Conservation (phyloP, 306 rosid genomes). For the Delonix regia region DNA sequence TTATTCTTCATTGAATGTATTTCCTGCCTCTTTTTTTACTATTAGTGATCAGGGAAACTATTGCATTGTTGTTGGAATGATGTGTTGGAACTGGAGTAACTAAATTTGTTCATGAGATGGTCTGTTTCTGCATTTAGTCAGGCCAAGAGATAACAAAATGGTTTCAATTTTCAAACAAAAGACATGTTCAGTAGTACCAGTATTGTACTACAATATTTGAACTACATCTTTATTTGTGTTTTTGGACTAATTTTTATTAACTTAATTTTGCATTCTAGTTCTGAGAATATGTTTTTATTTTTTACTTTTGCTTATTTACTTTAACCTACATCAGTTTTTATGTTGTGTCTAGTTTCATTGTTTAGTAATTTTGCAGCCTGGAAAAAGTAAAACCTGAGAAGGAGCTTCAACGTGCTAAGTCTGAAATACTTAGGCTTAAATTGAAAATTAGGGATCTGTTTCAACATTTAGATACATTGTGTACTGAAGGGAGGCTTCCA, state of each 20-base stretch:
- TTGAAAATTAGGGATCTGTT: conserved; percentile 92
- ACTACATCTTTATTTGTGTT: conserved; percentile 22
- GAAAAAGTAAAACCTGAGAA: conserved; percentile 95
- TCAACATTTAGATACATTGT: conserved; percentile 76
- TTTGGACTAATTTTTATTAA: neutral
- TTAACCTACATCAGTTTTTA: neutral
- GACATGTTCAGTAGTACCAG: neutral
- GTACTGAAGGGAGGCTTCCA: conserved; percentile 86
- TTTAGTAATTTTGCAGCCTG: conserved; percentile 63
- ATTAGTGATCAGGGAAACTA: neutral
- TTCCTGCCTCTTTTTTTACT: neutral
- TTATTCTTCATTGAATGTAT: neutral
- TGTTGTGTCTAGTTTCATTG: conserved; percentile 34
- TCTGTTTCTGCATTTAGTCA: conserved; percentile 10
- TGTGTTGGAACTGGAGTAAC: neutral
- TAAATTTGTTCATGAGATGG: conserved; percentile 1
- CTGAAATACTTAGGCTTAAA: conserved; percentile 83
- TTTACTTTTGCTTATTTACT: neutral
- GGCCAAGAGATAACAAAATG: neutral
- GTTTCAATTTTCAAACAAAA: neutral
- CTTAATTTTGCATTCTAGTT: neutral
- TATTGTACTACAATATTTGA: conserved; percentile 14
- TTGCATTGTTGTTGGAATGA: conserved; percentile 1
- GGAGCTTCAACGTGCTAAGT: conserved; percentile 93
- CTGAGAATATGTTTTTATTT: neutral